phyloP scores from a whole-genome alignment of 192 early-diverging fungal genomes.

The Irineochytrium annulatum region DNA sequence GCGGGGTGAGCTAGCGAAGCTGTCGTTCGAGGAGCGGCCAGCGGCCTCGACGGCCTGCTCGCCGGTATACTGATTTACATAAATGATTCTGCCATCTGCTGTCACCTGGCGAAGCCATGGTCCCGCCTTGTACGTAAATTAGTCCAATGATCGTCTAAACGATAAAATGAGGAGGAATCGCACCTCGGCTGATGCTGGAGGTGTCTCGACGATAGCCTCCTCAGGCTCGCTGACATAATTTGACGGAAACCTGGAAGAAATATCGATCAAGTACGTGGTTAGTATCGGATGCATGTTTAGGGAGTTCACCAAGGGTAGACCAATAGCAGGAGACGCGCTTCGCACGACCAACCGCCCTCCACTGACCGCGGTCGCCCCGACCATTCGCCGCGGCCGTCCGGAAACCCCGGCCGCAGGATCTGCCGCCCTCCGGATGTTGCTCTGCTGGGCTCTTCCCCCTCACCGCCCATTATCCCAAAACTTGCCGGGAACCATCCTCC shows the following conservation, averaged over 20 bases:
- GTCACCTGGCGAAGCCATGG: constrained; percentile 34
- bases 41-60: constrained; percentile 24
- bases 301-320: not conserved
- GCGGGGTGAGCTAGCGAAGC: constrained; percentile 6
- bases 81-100: constrained; percentile 28
- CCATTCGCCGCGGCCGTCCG: no score
- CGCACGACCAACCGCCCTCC: no score
- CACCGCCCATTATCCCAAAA: no score
- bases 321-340: not conserved
- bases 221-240: constrained; percentile 60
- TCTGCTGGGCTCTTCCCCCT: no score
- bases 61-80: constrained; percentile 33
- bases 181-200: not conserved
- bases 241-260: constrained; percentile 66
- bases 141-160: not conserved
- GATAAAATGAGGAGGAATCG: not conserved
- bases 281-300: not conserved
- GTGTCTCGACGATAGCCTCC: not conserved
- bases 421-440: no score
- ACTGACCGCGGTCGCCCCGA: no score
- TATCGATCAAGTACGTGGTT: constrained; percentile 5
- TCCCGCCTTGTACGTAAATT: constrained; percentile 9
- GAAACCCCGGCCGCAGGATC: no score
- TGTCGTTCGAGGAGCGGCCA: constrained; percentile 1
- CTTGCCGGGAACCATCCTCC: no score